These are phyloP conservation scores for Punica granatum DNA, from an alignment of 345 rosid genomes.

Conservation along the genomic window DNA sequence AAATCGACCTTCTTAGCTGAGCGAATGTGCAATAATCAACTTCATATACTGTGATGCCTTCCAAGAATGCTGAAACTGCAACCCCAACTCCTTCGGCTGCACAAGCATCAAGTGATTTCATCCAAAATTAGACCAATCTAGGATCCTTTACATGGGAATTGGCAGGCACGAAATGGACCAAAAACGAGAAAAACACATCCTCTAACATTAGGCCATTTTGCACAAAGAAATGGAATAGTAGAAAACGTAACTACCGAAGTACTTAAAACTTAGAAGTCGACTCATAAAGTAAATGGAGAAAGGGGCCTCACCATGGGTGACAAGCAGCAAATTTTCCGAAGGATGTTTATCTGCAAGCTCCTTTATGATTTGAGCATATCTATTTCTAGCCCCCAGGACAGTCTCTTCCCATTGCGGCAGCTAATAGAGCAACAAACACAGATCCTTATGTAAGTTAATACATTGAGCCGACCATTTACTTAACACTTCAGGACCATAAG, in stretches of 20 bases:
- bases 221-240: not conserved
- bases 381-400: conserved; percentile 34
- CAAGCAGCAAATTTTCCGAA: conserved; percentile 74
- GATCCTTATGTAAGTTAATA: not conserved
- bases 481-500: not conserved
- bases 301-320: conserved; percentile 57
- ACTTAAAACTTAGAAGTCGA: not conserved
- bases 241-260: not conserved
- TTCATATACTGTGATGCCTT: conserved; percentile 37
- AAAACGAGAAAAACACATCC: too few species aligned
- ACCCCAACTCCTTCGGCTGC: conserved; percentile 92
- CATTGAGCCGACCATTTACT: not conserved
- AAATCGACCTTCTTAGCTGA: conserved; percentile 41
- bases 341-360: conserved; percentile 79
- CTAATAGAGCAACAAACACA: conserved; percentile 23
- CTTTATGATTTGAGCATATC: conserved; percentile 50
- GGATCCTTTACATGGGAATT: not conserved
- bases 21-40: conserved; percentile 77
- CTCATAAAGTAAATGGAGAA: not conserved
- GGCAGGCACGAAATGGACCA: not conserved
- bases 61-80: conserved; percentile 47
- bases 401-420: conserved; percentile 82
- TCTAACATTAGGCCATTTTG: not conserved
- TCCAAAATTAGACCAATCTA: not conserved
- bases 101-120: not conserved